These are phyloP conservation scores for Monilinia fructicola DNA, from an alignment of 2,329 filamentous ascomycete species.

Conservation along the genomic window DNA sequence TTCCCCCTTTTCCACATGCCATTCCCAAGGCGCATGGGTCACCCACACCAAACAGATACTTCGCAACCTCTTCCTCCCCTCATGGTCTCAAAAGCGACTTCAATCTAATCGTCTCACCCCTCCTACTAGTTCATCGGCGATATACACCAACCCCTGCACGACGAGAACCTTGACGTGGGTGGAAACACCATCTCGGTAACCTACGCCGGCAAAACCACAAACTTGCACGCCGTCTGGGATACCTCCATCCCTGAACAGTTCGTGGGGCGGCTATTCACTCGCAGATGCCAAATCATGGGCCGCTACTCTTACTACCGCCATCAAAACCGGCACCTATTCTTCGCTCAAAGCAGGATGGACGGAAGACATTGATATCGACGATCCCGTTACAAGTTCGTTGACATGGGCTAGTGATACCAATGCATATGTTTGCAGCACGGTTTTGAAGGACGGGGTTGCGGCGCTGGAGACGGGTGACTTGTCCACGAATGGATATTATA, in stretches of 20 bases:
- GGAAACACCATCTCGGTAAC: conserved; percentile 67
- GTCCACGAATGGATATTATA: conserved; percentile 58
- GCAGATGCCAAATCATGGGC: conserved; percentile 56
- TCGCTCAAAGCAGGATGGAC: conserved; percentile 30
- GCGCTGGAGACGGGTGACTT: conserved; percentile 57
- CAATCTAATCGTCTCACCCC: not conserved
- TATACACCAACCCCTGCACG: conserved; percentile 67
- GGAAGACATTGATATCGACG: conserved; percentile 26
- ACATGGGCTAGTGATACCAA: conserved; percentile 66
- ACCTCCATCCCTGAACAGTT: conserved; percentile 48
- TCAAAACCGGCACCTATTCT: conserved; percentile 56
- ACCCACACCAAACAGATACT: conserved; percentile 23
- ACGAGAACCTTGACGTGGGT: conserved; percentile 62
- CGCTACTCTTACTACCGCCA: conserved; percentile 53
- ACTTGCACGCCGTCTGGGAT: conserved; percentile 68
- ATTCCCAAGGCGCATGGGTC: conserved; percentile 23
- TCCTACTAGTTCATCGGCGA: conserved; percentile 54
- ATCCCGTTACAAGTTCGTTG: conserved; percentile 46
- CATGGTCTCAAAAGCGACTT: conserved; percentile 25
- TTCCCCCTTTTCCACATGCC: conserved; percentile 8
- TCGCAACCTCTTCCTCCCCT: conserved; percentile 25
- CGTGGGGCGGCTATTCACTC: conserved; percentile 53
- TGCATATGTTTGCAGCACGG: conserved; percentile 58
- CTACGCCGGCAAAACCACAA: conserved; percentile 56
- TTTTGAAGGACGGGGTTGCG: conserved; percentile 61